Conservation (phyloP, 768 basidiomycete species). For the Tulasnella sp. region DNA sequence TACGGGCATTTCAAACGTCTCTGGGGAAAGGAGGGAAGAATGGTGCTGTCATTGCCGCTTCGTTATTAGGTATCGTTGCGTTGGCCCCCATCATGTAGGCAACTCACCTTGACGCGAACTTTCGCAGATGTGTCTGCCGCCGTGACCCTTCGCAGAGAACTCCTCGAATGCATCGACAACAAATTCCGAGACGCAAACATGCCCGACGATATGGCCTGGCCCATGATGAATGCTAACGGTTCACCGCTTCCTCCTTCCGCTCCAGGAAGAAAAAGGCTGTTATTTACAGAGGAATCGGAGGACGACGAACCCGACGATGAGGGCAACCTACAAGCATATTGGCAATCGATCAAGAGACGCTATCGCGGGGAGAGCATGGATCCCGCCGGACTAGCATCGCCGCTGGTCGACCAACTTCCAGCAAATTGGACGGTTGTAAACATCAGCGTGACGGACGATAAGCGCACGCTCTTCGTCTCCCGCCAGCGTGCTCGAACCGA, state of each 20-base stretch:
- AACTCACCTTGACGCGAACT: not conserved
- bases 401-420: slow-evolving; percentile 42
- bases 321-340: slow-evolving; percentile 39
- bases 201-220: slow-evolving; percentile 67
- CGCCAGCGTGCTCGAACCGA: slow-evolving; percentile 50
- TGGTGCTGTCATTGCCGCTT: slow-evolving; percentile 44
- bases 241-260: slow-evolving; percentile 26
- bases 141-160: slow-evolving; percentile 71
- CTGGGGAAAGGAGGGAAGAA: slow-evolving; percentile 47
- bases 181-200: slow-evolving; percentile 42
- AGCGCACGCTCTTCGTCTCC: slow-evolving; percentile 68
- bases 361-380: slow-evolving; percentile 35
- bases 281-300: slow-evolving; percentile 22
- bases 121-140: slow-evolving; percentile 58
- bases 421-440: slow-evolving; percentile 71
- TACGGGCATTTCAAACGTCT: slow-evolving; percentile 67
- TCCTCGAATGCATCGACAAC: slow-evolving; percentile 65
- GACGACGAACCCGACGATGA: slow-evolving; percentile 26
- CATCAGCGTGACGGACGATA: slow-evolving; percentile 72
- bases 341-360: slow-evolving; percentile 44
- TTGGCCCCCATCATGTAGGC: not conserved
- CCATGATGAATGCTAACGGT: slow-evolving; percentile 37
- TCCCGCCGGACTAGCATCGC: slow-evolving; percentile 32
- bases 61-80: slow-evolving; percentile 46
- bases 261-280: not conserved